Evolutionary conservation across 1,284 basidiomycete genomes (phyloP).

Genomic region (Ganoderma lingzhi): DNA sequence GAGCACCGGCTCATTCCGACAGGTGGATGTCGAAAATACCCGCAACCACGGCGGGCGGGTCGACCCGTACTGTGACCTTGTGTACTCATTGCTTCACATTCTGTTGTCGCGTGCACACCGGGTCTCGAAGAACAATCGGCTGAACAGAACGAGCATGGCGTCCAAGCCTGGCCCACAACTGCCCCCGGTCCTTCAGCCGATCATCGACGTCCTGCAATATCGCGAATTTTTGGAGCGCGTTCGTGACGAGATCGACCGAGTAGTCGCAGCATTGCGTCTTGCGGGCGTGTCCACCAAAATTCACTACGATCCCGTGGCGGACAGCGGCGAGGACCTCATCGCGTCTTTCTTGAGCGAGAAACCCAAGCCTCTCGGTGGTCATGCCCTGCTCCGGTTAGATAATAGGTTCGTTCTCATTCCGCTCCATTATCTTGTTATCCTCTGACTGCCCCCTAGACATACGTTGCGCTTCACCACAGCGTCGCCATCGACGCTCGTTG

Average conservation of each 20-base stretch:
- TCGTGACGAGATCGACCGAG: slow-evolving; percentile 60
- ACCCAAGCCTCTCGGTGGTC: slow-evolving; percentile 60
- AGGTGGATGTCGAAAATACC: slow-evolving; percentile 39
- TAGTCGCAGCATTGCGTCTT: slow-evolving; percentile 54
- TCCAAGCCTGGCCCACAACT: slow-evolving; percentile 41
- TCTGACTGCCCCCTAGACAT: slow-evolving; percentile 52
- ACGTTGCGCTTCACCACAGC: slow-evolving; percentile 75
- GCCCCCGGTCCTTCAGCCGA: slow-evolving; percentile 59
- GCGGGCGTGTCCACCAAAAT: slow-evolving; percentile 67
- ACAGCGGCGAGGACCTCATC: slow-evolving; percentile 67
- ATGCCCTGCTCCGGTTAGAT: slow-evolving; percentile 73
- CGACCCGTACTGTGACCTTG: slow-evolving; percentile 69
- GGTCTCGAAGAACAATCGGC: slow-evolving; percentile 56
- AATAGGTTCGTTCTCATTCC: slow-evolving; percentile 51
- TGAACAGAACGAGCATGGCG: slow-evolving; percentile 47
- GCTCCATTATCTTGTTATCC: neutral
- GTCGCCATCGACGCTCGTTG: slow-evolving; percentile 75
- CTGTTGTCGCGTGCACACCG: slow-evolving; percentile 72
- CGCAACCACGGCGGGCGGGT: slow-evolving; percentile 11
- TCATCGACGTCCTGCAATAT: slow-evolving; percentile 81
- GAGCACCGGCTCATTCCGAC: neutral
- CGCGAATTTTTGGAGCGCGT: slow-evolving; percentile 73
- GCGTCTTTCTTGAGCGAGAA: slow-evolving; percentile 47
- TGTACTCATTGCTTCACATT: slow-evolving; percentile 67
- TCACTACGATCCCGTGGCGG: slow-evolving; percentile 70